Evolutionary conservation across 106 monocot species (phyloP), one percentile per base, ranked within the genome.

Genomic region (Apostasia shenzhenica): DNA sequence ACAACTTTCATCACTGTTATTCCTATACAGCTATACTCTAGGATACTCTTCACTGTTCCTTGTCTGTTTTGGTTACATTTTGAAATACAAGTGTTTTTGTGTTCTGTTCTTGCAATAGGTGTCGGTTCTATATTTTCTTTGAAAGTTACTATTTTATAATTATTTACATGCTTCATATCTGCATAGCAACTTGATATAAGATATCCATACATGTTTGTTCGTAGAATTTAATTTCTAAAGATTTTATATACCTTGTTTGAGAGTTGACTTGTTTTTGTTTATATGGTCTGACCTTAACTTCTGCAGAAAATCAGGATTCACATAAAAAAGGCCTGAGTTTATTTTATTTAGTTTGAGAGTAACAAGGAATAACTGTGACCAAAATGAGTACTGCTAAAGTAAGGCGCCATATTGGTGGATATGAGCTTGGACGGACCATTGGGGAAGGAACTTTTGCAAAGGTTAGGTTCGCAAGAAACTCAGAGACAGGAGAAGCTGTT

Each of bases 391-490:
- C 70, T 51, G 63, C 68, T 59, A 88, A 76, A 62, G 83, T 88
- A 68, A 95, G 84, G 62, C 85, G 88, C 11, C 73, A 66, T 56
- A 84, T 95, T n/a, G 91, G 91, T 14, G 88, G 88, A 51, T 95
- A 91, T 73, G 91, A 95, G 64, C 91, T 95, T 11, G 95, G 95
- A 9, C 73, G 88, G 51, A 95, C 94, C 55, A 88, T 95, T 62
- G 94, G 94, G 1, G 94, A 95, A 76, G 94, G 94, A 60, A 86
- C 91, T 41, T 95, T 95, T 76, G 94, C 91, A 66, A 95, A 95
- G 72, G 94, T 95, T 41, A 88, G 73, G 70, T 95, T 95, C 72
- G 94, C 94, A 39, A 91, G 74, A 67, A 88, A 95, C 73, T 56
- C 70, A 5, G 81, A 95, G 55, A 95, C 83, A 3, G 85, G 79